phyloP scores from a whole-genome alignment of 768 basidiomycete genomes.

The Tephrocybe sp. region DNA sequence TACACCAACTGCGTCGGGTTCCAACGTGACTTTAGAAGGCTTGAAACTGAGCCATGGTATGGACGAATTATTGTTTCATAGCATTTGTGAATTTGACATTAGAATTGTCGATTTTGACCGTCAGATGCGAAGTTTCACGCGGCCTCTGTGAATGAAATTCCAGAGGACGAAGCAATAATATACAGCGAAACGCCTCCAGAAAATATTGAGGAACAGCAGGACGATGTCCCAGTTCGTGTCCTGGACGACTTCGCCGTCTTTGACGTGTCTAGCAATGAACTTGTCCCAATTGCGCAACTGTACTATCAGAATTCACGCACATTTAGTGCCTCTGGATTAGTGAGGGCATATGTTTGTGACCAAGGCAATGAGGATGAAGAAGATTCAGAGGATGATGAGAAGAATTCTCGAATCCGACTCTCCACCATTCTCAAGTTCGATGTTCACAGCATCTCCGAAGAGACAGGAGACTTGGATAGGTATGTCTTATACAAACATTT shows the following conservation, averaged over 20 bases:
- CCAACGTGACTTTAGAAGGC: conserved; percentile 14
- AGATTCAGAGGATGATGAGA: conserved; percentile 24
- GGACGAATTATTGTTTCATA: background rate
- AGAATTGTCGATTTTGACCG: background rate
- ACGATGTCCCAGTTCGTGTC: conserved; percentile 54
- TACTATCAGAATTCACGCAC: conserved; percentile 26
- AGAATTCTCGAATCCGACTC: conserved; percentile 33
- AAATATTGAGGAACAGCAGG: conserved; percentile 24
- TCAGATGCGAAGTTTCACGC: conserved; percentile 15
- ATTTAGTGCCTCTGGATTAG: conserved; percentile 41
- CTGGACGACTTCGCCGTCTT: conserved; percentile 58
- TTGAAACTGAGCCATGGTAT: background rate
- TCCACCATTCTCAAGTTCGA: conserved; percentile 47
- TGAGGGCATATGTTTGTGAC: conserved; percentile 33
- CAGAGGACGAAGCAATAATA: conserved; percentile 41
- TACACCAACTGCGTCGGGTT: conserved; percentile 11
- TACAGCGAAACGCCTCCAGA: conserved; percentile 41
- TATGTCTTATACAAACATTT: conserved; percentile 27
- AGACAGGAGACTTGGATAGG: conserved; percentile 41
- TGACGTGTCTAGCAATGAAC: conserved; percentile 30
- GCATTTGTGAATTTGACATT: no score
- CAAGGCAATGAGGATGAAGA: conserved; percentile 29
- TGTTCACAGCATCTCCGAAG: conserved; percentile 39
- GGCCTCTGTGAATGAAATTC: conserved; percentile 27
- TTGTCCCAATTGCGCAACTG: conserved; percentile 43